phyloP scores from a whole-genome alignment of 73 alveolate genomes.

The Blepharisma stoltei region DNA sequence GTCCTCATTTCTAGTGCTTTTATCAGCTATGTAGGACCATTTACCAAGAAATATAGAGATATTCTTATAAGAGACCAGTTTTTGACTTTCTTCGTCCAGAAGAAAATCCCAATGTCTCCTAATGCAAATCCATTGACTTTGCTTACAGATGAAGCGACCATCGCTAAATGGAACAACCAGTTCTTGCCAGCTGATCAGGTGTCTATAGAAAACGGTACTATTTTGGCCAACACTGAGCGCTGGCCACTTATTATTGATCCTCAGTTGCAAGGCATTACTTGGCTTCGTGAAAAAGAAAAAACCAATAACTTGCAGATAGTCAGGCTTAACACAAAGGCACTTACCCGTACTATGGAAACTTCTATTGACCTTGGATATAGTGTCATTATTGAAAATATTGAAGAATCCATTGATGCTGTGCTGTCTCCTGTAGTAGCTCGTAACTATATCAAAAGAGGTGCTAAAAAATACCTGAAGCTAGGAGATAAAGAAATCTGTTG shows the following conservation, averaged over 20 bases:
- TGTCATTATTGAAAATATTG: constrained; percentile 98
- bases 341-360: constrained; percentile 43
- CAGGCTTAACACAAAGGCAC: constrained; percentile 48
- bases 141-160: constrained; percentile 97
- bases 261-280: constrained; percentile 95
- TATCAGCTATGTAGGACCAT: constrained; percentile 99
- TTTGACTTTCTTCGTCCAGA: constrained; percentile 87
- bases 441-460: constrained; percentile 79
- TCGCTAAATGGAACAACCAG: constrained; percentile 98
- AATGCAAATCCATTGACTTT: constrained; percentile 95
- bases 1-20: constrained; percentile 97
- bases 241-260: constrained; percentile 99
- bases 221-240: constrained; percentile 96
- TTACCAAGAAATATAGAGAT: constrained; percentile 98
- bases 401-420: constrained; percentile 98
- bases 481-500: constrained; percentile 97
- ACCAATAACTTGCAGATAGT: constrained; percentile 76
- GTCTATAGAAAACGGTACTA: constrained; percentile 96
- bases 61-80: constrained; percentile 85
- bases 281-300: constrained; percentile 97
- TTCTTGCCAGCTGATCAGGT: constrained; percentile 99
- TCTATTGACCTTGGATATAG: constrained; percentile 94
- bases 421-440: constrained; percentile 91
- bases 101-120: constrained; percentile 95
- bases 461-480: constrained; percentile 84